Conservation (phyloP, 2,329 filamentous ascomycete genomes). For the Phyllosticta citrichinensis region DNA sequence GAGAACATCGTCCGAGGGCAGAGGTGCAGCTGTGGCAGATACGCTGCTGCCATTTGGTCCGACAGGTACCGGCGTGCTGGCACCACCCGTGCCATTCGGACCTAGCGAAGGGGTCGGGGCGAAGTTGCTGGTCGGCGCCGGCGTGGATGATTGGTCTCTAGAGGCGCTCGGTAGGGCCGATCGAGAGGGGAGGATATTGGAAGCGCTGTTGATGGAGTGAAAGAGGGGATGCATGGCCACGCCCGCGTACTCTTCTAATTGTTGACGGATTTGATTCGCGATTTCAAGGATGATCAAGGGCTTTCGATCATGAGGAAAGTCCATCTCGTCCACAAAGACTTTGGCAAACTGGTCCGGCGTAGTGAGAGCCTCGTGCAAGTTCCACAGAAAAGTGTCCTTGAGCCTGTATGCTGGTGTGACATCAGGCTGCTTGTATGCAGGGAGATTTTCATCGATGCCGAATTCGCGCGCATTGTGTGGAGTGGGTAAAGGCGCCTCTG, state of each 20-base stretch:
- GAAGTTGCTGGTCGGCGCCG: constrained; percentile 26
- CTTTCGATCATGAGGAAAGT: constrained; percentile 64
- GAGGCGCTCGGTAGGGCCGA: background rate
- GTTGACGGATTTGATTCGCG: constrained; percentile 86
- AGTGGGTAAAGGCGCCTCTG: constrained; percentile 53
- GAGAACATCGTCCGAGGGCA: constrained; percentile 58
- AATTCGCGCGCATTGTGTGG: constrained; percentile 49
- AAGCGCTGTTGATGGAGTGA: constrained; percentile 41
- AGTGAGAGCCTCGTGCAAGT: constrained; percentile 84
- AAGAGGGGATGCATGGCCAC: constrained; percentile 91
- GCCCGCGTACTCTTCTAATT: constrained; percentile 91
- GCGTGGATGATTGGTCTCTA: constrained; percentile 41
- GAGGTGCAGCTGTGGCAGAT: constrained; percentile 58
- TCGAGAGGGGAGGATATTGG: background rate
- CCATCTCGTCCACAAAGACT: constrained; percentile 80
- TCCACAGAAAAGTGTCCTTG: constrained; percentile 96
- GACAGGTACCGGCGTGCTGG: constrained; percentile 35
- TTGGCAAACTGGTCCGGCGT: constrained; percentile 96
- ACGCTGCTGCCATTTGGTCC: constrained; percentile 35
- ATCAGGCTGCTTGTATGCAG: constrained; percentile 72
- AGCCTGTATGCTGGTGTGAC: constrained; percentile 74
- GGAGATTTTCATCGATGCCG: constrained; percentile 59
- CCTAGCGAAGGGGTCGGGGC: constrained; percentile 17
- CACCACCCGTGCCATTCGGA: constrained; percentile 47
- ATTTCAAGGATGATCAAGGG: constrained; percentile 64